Base-by-base conservation (phyloP, 2,329 filamentous ascomycete genomes). In the Lanzia echinophila region DNA sequence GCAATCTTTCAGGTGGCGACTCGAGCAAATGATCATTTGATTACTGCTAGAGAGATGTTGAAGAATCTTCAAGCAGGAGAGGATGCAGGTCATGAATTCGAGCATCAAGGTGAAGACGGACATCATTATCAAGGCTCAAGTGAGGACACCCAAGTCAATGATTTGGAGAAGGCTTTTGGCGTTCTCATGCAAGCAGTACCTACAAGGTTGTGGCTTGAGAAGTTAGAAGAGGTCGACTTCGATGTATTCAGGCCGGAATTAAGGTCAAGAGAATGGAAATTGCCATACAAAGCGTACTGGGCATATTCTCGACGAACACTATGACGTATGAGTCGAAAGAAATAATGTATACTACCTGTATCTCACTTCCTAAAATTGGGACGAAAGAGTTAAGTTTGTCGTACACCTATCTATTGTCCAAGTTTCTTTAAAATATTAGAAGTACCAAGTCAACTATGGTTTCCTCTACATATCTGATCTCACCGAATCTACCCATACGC, bases 1-100 rank as follows among this genome's bases (percentile, higher is more conserved):
- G 92, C 91, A 3, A 83, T 97, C 1, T 99, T 97, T 70, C 79
- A 83, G 3, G 89, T 99, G 13, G 94, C 94, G 0, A 99, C 94
- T 0, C 82, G 92, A 36, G 94, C 94, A 6, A 95, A 95, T 66
- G 94, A 99, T 68, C 94, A 99, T 70, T 75, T 99, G 33, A 95
- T 96, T 62, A 97, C 92, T 0, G 92, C 88, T 2, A 78, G 90
- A 56, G 89, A 96, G 68, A 96, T 99, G 90, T 71, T 97, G 56
- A 85, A 83, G 65, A 89, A 88, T 63, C 73, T 96, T 19, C 82
- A 82, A 51, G 83, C 82, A 3, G 89, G 90, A 1, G 73, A 86
- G 62, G 84, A 83, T 47, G 81, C 88, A 0, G 89, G 86, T 0
- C 92, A 96, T 68, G 89, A 88, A 5, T 96, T 92, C 68, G 92